A percentile compares a stretch with the other conserved stretches of the same genome.
Evolutionary conservation across 371 early-diverging fungal species (phyloP).

Genomic region (Mortierella sp.): DNA sequence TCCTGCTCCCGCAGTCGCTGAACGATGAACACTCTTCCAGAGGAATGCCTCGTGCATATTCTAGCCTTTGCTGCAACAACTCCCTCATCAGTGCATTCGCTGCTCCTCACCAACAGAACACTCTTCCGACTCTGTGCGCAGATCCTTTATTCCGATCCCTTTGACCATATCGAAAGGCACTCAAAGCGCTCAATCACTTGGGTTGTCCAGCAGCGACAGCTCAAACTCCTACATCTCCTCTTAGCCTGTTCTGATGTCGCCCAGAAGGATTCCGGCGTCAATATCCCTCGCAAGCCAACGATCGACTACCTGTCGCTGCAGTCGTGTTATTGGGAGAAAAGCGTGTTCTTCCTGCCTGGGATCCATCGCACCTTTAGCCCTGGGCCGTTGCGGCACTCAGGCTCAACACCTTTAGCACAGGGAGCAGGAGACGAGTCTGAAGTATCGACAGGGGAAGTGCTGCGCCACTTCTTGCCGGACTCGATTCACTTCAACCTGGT

Average conservation of each 20-base stretch:
- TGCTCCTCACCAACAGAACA: conserved; percentile 24
- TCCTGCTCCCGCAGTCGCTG: too few species aligned
- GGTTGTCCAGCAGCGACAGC: neutral
- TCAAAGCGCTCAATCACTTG: neutral
- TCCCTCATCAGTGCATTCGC: conserved; percentile 10
- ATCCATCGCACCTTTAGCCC: too few species aligned
- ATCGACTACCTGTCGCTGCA: conserved; percentile 36
- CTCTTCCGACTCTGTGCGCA: conserved; percentile 29
- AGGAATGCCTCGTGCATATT: conserved; percentile 35
- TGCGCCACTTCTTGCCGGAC: neutral
- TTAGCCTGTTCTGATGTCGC: conserved; percentile 4
- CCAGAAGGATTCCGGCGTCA: neutral
- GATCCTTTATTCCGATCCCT: conserved; percentile 28
- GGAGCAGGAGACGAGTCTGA: too few species aligned
- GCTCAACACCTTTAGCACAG: neutral
- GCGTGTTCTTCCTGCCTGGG: neutral
- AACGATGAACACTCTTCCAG: conserved; percentile 33
- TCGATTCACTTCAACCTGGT: conserved; percentile 10
- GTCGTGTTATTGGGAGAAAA: conserved; percentile 13
- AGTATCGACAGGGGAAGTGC: too few species aligned
- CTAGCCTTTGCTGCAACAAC: conserved; percentile 4
- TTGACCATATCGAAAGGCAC: conserved; percentile 11
- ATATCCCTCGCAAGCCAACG: neutral
- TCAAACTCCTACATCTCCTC: conserved; percentile 13
- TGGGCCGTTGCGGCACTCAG: neutral